Base-by-base conservation (phyloP, 768 basidiomycete genomes). In the Xerocomellus dryophilus region DNA sequence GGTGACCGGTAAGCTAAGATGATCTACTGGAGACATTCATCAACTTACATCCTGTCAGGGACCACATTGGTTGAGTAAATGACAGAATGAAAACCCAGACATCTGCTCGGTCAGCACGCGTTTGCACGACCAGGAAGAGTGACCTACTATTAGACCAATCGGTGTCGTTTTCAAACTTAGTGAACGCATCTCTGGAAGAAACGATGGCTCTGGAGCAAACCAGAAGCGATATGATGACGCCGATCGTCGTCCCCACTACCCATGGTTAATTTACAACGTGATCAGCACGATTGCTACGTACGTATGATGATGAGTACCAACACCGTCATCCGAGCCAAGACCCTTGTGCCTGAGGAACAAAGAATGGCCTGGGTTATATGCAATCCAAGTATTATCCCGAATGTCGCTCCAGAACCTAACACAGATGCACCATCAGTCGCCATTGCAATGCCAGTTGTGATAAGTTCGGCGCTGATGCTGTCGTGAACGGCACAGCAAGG, bases 21-120 rank as follows among this genome's bases (percentile, higher is more conserved):
- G 5, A 12, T 17, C 8, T 15, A 2, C 11, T 20, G n/a, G 11
- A 18, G 14, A 43, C 6, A 25, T 8, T 7, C 7, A 17, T 40
- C 14, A 27, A 55, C 59, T 23, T 32, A 66, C 64, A 67, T 38
- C 67, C 61, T 15, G 63, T 67, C 31, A 61, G 42, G 23, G 52
- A 53, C 57, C 65, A 61, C 63, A 69, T 69, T 7, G 67, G 63
- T 17, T 43, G 44, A 36, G 67, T 67, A 47, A 66, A 69, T 10
- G 66, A 40, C 15, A 64, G 29, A 36, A 67, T 59, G n/a, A 67
- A 62, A 17, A 51, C 65, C 62, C 62, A 67, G 29, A 39, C 57
- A 56, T 62, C 62, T 66, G 15, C 17, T 18, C 17, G 7, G 5
- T 59, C 8, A 59, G 45, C 12, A 18, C 18, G 3, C 23, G 11